A percentile compares a stretch with the other conserved stretches of the same genome.
Conservation (phyloP, 208 protist species). For the Wallacemonas sp. region DNA sequence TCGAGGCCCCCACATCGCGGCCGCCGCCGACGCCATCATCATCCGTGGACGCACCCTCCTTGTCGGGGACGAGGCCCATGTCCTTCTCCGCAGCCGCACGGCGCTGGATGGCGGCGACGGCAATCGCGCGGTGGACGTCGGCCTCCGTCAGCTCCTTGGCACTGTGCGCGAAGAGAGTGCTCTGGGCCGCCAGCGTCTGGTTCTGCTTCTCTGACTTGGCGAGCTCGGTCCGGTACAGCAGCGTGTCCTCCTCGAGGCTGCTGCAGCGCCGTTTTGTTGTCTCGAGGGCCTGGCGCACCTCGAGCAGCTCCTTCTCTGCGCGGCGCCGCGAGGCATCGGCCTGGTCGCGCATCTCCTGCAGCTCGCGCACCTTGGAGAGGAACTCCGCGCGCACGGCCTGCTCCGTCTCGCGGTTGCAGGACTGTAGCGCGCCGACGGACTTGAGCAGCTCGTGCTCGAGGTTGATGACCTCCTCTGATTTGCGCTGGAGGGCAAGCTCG, state of each 20-base stretch:
- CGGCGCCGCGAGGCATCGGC: conserved; percentile 63
- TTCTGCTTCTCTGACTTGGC: conserved; percentile 59
- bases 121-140: conserved; percentile 64
- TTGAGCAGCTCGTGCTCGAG: conserved; percentile 74
- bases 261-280: conserved; percentile 53
- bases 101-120: conserved; percentile 65
- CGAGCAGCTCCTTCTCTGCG: conserved; percentile 54
- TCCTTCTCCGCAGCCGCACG: conserved; percentile 11
- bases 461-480: conserved; percentile 55
- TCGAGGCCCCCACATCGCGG: too few relatives aligned
- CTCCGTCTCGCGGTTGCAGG: conserved; percentile 82
- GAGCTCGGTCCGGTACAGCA: conserved; percentile 53
- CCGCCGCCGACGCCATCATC: too few relatives aligned
- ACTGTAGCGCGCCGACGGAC: conserved; percentile 58
- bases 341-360: conserved; percentile 72
- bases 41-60: background rate
- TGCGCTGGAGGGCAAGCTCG: conserved; percentile 54
- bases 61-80: background rate
- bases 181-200: conserved; percentile 30
- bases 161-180: conserved; percentile 40
- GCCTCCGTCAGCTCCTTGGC: conserved; percentile 64
- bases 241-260: conserved; percentile 39
- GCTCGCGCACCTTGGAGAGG: conserved; percentile 56
- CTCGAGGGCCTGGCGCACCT: conserved; percentile 44
- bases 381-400: conserved; percentile 75